Base-by-base conservation (phyloP, 768 basidiomycete genomes). In the Tricholoma sp. region DNA sequence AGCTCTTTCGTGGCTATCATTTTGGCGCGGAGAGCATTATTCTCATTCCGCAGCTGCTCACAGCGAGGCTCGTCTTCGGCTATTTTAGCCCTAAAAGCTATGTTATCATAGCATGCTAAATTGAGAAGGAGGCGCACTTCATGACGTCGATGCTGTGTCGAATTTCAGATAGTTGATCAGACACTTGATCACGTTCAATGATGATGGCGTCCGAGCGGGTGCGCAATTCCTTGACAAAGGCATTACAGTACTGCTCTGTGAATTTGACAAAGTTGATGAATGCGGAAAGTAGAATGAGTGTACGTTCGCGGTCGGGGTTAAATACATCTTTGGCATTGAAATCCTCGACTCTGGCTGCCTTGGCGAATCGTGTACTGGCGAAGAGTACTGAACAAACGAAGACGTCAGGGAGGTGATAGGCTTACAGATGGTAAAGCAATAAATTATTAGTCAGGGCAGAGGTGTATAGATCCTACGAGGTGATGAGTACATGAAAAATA, bases 211-310 rank as follows among this genome's bases (percentile, higher is more conserved):
- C 71, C 10, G 85, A 86, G 57, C 79, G 76, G 11, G 84, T 81
- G 43, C 84, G 80, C 22, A 94, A 72, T n/a, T 79, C 77, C 55
- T 76, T 75, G 16, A 88, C 76, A 58, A 88, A 85, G 2, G 78
- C 70, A 39, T 81, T 77, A 63, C 84, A 85, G 58, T 74, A 77
- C 62, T 91, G 88, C 62, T 86, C 89, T 12, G 85, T 86, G 69
- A 94, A 96, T 71, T 91, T 92, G 71, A 93, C 83, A 69, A 95
- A 92, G 72, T 97, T 97, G 76, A 95, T 91, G 63, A 96, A 89
- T 2, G 89, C 92, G 34, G 91, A 91, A 60, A 97, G 81, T 39
- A 89, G 76, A 53, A 81, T 77, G 27, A 87, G 79, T 0, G 92
- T 90, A 27, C 94, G 85, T 41, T 86, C 81, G 24, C 83, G 74